phyloP scores from a whole-genome alignment of 495 filamentous ascomycete genomes.

The Haplographium delicatum region DNA sequence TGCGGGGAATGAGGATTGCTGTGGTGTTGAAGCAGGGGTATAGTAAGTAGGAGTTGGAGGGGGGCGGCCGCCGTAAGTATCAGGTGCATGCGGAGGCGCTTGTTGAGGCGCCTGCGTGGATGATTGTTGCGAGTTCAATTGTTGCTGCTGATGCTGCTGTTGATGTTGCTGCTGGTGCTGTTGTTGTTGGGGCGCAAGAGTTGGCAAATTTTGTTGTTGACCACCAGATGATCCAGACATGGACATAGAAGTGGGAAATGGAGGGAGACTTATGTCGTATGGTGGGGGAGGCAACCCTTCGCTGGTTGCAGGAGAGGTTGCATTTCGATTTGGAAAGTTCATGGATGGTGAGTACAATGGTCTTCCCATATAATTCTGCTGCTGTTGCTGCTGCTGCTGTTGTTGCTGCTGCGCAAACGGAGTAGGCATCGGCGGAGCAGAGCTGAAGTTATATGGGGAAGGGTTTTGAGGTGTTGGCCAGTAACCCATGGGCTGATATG shows the following conservation, averaged over 20 bases:
- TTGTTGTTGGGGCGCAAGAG: constrained; percentile 19
- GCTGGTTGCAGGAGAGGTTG: constrained; percentile 43
- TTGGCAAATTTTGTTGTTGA: constrained; percentile 21
- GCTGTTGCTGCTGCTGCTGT: too few species aligned
- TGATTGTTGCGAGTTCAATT: constrained; percentile 19
- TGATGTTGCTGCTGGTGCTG: constrained; percentile 14
- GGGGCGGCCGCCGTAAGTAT: constrained; percentile 55
- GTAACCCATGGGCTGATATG: constrained; percentile 42
- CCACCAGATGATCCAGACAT: constrained; percentile 29
- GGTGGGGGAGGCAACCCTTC: constrained; percentile 50
- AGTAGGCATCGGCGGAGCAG: constrained; percentile 37
- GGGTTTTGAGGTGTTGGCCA: constrained; percentile 50
- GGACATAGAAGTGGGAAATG: constrained; percentile 49
- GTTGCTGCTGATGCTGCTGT: constrained; percentile 8
- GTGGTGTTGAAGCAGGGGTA: constrained; percentile 57
- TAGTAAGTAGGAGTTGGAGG: constrained; percentile 55
- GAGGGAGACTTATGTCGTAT: constrained; percentile 57
- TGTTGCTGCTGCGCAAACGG: constrained; percentile 53
- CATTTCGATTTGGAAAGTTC: constrained; percentile 21
- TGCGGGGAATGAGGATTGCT: constrained; percentile 51
- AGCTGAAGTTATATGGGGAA: constrained; percentile 41
- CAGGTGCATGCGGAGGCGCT: constrained; percentile 54
- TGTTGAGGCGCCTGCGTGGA: constrained; percentile 54
- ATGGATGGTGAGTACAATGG: constrained; percentile 27
- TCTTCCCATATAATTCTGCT: constrained; percentile 37